These are phyloP conservation scores for Aspergillus brunneoviolaceus DNA, from an alignment of 2,329 filamentous ascomycete species.

Conservation along the genomic window DNA sequence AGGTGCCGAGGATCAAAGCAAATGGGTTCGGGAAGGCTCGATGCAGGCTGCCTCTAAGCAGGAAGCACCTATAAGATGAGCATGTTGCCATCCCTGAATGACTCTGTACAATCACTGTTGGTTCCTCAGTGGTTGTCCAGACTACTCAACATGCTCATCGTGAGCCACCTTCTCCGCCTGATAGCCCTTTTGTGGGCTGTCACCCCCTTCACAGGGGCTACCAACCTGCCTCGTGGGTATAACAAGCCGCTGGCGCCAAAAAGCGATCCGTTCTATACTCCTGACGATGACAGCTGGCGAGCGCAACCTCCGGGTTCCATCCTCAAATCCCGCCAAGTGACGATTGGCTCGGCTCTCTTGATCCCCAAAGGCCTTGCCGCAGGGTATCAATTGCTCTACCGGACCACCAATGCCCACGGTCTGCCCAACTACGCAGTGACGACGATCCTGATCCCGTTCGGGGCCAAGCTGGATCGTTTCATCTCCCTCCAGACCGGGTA, in stretches of 20 bases:
- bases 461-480: not conserved
- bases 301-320: not conserved
- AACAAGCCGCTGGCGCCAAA: not conserved
- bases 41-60: not conserved
- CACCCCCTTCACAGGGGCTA: not conserved
- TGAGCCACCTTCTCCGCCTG: not conserved
- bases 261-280: not conserved
- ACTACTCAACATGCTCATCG: not conserved
- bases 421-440: not conserved
- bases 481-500: not conserved
- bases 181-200: not conserved
- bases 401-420: not conserved
- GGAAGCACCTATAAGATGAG: not conserved
- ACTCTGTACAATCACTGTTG: not conserved
- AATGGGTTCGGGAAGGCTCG: no score
- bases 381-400: not conserved
- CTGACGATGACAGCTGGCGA: not conserved
- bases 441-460: not conserved
- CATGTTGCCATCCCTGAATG: not conserved
- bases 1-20: no score
- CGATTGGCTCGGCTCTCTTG: not conserved
- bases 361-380: not conserved
- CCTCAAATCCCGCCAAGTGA: not conserved
- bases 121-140: not conserved
- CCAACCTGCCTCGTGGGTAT: not conserved